A percentile compares a stretch with the other conserved stretches of the same genome.
Conservation (phyloP, 2,329 filamentous ascomycete genomes). For the Hypoxylon rubiginosum region DNA sequence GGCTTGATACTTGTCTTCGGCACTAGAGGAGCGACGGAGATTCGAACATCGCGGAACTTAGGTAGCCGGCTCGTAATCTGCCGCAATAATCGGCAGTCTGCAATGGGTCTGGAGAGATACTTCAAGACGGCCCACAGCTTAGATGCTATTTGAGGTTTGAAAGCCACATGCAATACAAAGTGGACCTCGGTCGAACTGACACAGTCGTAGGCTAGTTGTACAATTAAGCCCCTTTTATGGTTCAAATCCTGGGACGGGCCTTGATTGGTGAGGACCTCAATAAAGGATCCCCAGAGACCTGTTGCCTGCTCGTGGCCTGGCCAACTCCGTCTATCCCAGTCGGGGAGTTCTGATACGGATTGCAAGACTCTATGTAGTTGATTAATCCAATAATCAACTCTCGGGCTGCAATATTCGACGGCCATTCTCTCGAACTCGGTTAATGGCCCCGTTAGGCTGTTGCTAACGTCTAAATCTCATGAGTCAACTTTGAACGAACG, state of each 20-base stretch:
- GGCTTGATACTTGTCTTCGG: conserved; percentile 1
- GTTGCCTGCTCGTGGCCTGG: background rate
- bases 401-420: background rate
- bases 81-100: background rate
- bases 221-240: background rate
- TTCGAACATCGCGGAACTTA: background rate
- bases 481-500: background rate
- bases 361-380: background rate
- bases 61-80: background rate
- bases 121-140: background rate
- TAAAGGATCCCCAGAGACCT: background rate
- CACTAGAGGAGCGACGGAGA: background rate
- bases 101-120: background rate
- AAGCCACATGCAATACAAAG: background rate
- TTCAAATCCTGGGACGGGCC: too few species aligned
- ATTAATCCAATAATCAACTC: conserved; percentile 1
- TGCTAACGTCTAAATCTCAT: too few species aligned
- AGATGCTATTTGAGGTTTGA: background rate
- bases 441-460: background rate
- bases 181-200: background rate
- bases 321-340: background rate
- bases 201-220: background rate
- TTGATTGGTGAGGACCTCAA: background rate
- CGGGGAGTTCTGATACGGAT: background rate
- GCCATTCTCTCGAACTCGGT: background rate